Evolutionary conservation across 2,329 filamentous ascomycete genomes (phyloP).

Genomic region (Aureobasidium uvarum): DNA sequence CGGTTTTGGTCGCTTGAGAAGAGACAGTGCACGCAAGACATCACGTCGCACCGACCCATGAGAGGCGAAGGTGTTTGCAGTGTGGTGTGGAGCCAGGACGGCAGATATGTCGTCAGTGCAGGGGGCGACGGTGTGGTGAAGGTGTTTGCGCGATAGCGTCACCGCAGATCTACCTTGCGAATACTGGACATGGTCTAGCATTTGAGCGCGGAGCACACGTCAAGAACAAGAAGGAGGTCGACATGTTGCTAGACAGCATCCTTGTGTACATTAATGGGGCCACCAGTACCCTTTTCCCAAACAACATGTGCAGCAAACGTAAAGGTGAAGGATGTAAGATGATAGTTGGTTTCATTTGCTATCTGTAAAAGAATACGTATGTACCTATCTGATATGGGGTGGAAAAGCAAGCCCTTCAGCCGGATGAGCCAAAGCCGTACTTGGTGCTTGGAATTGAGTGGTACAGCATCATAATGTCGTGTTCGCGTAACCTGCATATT

Average conservation of each 20-base stretch:
- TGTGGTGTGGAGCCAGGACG: constrained; percentile 94
- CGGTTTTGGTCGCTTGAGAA: constrained; percentile 98
- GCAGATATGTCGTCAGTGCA: constrained; percentile 88
- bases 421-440: background rate
- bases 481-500: constrained; percentile 5
- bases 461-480: constrained; percentile 25
- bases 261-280: constrained; percentile 15
- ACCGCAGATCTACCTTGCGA: constrained; percentile 11
- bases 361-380: constrained; percentile 4
- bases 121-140: constrained; percentile 96
- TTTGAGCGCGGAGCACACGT: background rate
- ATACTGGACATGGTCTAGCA: background rate
- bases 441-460: background rate
- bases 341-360: background rate
- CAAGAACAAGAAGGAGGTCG: background rate
- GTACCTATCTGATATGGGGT: background rate
- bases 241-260: constrained; percentile 10
- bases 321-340: background rate
- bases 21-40: constrained; percentile 89
- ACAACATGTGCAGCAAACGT: background rate
- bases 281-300: background rate
- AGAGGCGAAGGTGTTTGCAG: constrained; percentile 91
- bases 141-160: constrained; percentile 59
- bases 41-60: constrained; percentile 91
- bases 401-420: background rate